Conservation (phyloP, 495 filamentous ascomycete genomes). For the Hyaloscypha bicolor region DNA sequence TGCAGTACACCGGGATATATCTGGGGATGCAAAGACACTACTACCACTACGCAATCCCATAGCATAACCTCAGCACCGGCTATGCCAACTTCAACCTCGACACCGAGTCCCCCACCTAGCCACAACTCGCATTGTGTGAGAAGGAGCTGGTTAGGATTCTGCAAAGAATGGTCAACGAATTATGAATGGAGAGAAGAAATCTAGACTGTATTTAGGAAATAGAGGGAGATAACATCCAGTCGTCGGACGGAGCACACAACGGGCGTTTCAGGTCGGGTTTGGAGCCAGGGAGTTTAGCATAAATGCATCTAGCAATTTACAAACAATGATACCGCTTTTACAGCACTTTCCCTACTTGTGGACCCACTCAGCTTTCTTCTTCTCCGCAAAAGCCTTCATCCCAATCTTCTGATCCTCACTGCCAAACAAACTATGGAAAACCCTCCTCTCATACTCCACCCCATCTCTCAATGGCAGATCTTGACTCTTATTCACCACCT, state of each 20-base stretch:
- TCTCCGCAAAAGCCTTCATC: slow-evolving; percentile 94
- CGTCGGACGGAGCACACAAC: background rate
- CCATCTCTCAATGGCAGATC: slow-evolving; percentile 84
- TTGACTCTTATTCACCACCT: slow-evolving; percentile 97
- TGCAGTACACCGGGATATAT: slow-evolving; percentile 58
- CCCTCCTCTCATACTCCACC: slow-evolving; percentile 87
- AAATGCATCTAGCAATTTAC: background rate
- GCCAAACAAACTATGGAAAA: slow-evolving; percentile 93
- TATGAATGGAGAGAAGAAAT: slow-evolving; percentile 29
- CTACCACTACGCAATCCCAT: slow-evolving; percentile 35
- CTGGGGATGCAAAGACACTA: slow-evolving; percentile 57
- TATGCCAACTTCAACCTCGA: slow-evolving; percentile 19
- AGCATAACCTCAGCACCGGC: slow-evolving; percentile 33
- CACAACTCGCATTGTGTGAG: slow-evolving; percentile 23
- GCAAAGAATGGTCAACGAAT: slow-evolving; percentile 27
- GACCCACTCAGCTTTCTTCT: slow-evolving; percentile 91
- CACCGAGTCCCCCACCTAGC: slow-evolving; percentile 16
- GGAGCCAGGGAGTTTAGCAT: background rate
- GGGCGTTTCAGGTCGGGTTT: slow-evolving; percentile 10
- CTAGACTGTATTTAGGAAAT: slow-evolving; percentile 31
- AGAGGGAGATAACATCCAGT: background rate
- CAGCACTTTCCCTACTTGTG: slow-evolving; percentile 50
- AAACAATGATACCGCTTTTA: slow-evolving; percentile 8
- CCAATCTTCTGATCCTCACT: slow-evolving; percentile 96
- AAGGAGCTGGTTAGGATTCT: slow-evolving; percentile 32